Evolutionary conservation across 768 basidiomycete species (phyloP).

Genomic region (Boletus rubropictus): DNA sequence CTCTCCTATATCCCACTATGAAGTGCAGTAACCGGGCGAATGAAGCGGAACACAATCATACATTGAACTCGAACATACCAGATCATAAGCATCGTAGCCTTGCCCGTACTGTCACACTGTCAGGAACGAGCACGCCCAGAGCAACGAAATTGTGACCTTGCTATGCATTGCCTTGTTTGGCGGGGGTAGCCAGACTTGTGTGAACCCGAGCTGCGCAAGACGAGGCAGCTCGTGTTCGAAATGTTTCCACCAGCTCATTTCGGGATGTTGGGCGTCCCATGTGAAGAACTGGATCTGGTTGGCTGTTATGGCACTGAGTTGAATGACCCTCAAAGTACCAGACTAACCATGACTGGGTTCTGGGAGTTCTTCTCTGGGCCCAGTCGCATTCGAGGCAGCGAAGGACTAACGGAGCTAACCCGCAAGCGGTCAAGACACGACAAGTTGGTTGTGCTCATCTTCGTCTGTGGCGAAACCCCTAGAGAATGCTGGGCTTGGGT

Average conservation of each 20-base stretch:
- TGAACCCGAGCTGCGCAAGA: constrained; percentile 64
- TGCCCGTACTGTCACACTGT: constrained; percentile 47
- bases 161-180: constrained; percentile 67
- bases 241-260: constrained; percentile 77
- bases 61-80: constrained; percentile 41
- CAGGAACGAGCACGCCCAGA: constrained; percentile 7
- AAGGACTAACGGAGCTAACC: constrained; percentile 28
- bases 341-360: constrained; percentile 66
- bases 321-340: background rate
- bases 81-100: constrained; percentile 83
- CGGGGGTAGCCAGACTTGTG: constrained; percentile 80
- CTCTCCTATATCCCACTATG: constrained; percentile 83
- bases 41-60: background rate
- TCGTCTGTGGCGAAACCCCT: background rate
- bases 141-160: constrained; percentile 34
- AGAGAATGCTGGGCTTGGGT: background rate
- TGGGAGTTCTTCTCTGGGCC: constrained; percentile 42
- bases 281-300: constrained; percentile 77
- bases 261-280: constrained; percentile 58
- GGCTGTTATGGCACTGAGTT: background rate
- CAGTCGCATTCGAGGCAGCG: constrained; percentile 57
- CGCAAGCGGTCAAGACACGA: constrained; percentile 23
- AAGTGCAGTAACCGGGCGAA: background rate
- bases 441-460: constrained; percentile 9
- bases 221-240: constrained; percentile 59